Evolutionary conservation across 2,329 filamentous ascomycete species (phyloP), one percentile per base, ranked within the genome.

Genomic region (Xylaria sp.): DNA sequence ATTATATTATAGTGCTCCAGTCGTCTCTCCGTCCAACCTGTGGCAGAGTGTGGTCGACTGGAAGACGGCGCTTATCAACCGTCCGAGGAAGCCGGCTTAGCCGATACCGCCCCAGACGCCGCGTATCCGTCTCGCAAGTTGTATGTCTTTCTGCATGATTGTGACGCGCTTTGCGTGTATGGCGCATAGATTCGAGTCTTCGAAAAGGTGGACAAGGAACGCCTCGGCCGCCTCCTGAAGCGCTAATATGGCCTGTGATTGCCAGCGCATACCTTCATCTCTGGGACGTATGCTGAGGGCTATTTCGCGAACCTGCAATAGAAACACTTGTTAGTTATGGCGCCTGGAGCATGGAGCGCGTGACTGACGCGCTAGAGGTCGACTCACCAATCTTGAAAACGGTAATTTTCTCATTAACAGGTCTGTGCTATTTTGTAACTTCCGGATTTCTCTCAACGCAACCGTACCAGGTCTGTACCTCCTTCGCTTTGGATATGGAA

Each of bases 121-220:
- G 61, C 92, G 86, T 82, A 95, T 94, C 73, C 92, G 84, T 76
- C 92, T 85, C 23, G 95, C 95, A 69, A 98, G 88, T 83, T 98
- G 95, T 76, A 99, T 97, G 82, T 98, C 96, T 84, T 97, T 97
- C 82, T 96, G 94, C 93, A 97, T 95, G 76, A 98, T 97, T 48
- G 95, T 98, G 63, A 98, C 94, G 80, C 95, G 88, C 85, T 97
- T 98, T 71, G 95, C 96, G 82, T 98, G 95, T 76, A 98, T 94
- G 72, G 95, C 96, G 83, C 95, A 98, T 51, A 98, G 88, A 83
- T 98, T 98, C 73, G 93, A 93, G 82, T 97, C 94, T 80, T 98
- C 94, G 78, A 98, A 98, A n/a, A 98, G 85, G 79, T 97, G 94
- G 68, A 98, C 92, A 75, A 98, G 87, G 82, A 97, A 98, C 5